Conservation (phyloP, 2,329 filamentous ascomycete genomes). For the Trichoderma gracile region DNA sequence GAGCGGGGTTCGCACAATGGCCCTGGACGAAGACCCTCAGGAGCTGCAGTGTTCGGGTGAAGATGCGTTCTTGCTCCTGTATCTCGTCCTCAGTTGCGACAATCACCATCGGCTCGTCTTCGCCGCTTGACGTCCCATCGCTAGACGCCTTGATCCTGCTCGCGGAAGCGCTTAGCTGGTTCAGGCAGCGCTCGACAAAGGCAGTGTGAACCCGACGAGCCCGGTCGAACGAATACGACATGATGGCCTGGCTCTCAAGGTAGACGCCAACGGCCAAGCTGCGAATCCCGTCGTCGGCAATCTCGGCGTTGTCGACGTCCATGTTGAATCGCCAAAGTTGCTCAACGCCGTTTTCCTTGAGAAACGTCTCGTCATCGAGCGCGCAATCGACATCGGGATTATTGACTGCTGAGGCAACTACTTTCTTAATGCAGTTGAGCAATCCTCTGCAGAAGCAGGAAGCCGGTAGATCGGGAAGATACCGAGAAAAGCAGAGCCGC, state of each 20-base stretch:
- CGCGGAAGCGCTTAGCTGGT: conserved; percentile 67
- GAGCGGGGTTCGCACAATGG: conserved; percentile 61
- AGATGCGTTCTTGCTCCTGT: conserved; percentile 56
- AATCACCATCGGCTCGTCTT: conserved; percentile 56
- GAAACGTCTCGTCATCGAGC: conserved; percentile 53
- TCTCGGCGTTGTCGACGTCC: conserved; percentile 61
- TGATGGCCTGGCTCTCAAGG: conserved; percentile 58
- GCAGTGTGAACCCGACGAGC: conserved; percentile 64
- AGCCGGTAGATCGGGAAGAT: conserved; percentile 59
- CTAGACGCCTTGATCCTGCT: conserved; percentile 50
- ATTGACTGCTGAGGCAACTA: conserved; percentile 50
- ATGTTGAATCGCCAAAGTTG: conserved; percentile 84
- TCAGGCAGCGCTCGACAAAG: conserved; percentile 72
- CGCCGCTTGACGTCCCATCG: conserved; percentile 45
- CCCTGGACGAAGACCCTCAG: conserved; percentile 67
- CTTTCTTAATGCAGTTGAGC: conserved; percentile 62
- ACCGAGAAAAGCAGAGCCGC: conserved; percentile 53
- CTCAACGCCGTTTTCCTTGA: conserved; percentile 60
- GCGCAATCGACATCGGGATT: conserved; percentile 44
- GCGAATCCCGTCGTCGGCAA: conserved; percentile 68
- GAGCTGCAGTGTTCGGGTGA: conserved; percentile 68
- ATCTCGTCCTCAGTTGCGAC: conserved; percentile 51
- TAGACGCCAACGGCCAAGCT: conserved; percentile 73
- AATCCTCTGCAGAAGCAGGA: conserved; percentile 61
- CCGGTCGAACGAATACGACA: conserved; percentile 50